These are phyloP conservation scores for Linnemannia hyalina DNA, from an alignment of 192 early-diverging fungal genomes.

Conservation along the genomic window DNA sequence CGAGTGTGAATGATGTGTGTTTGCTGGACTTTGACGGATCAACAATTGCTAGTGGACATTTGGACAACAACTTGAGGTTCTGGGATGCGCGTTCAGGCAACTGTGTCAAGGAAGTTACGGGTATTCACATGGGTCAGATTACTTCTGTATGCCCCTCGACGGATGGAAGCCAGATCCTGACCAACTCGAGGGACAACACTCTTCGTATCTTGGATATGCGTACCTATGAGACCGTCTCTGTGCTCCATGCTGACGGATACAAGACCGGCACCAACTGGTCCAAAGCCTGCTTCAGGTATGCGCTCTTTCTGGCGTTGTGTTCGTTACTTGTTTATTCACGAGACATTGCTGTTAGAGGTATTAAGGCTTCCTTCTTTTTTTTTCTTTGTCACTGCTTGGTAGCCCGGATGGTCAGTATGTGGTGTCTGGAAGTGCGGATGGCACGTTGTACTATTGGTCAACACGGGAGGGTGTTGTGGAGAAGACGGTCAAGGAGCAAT, in stretches of 20 bases:
- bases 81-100: constrained; percentile 92
- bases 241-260: constrained; percentile 81
- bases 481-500: constrained; percentile 77
- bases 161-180: constrained; percentile 84
- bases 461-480: constrained; percentile 73
- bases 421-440: constrained; percentile 86
- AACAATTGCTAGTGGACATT: constrained; percentile 90
- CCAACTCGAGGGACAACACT: constrained; percentile 95
- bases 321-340: neutral
- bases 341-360: neutral
- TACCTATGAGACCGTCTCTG: constrained; percentile 79
- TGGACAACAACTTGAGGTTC: constrained; percentile 92
- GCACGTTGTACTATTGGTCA: constrained; percentile 87
- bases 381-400: constrained; percentile 19
- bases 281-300: constrained; percentile 80
- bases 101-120: constrained; percentile 85
- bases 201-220: constrained; percentile 85
- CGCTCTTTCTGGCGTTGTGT: neutral
- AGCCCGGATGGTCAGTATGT: constrained; percentile 91
- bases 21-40: constrained; percentile 77
- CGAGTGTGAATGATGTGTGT: constrained; percentile 94
- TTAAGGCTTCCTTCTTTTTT: neutral
- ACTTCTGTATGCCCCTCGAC: constrained; percentile 85
- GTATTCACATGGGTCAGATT: constrained; percentile 90
- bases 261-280: constrained; percentile 91